Evolutionary conservation across 2,329 filamentous ascomycete species (phyloP).

Genomic region (Hymenotorrendiella dingleyae): DNA sequence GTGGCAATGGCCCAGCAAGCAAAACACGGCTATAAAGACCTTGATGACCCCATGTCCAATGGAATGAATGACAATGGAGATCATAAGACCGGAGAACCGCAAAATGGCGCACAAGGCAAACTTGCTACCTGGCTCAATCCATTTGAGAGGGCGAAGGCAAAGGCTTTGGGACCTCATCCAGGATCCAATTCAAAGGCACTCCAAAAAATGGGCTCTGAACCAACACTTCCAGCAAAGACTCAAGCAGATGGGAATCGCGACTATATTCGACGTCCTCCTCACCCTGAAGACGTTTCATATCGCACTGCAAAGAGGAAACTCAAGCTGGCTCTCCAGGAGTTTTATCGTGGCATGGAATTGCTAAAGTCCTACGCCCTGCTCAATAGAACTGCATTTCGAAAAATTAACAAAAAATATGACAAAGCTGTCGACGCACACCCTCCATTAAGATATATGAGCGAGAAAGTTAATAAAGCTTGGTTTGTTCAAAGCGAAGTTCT

Average conservation of each 20-base stretch:
- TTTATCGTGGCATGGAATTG: conserved; percentile 84
- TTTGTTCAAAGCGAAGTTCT: conserved; percentile 87
- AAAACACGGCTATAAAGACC: conserved; percentile 19
- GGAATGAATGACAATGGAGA: conserved; percentile 13
- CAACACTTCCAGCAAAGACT: conserved; percentile 37
- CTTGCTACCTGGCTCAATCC: conserved; percentile 44
- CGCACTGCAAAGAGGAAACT: conserved; percentile 84
- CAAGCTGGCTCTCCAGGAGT: conserved; percentile 86
- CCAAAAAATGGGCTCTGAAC: conserved; percentile 40
- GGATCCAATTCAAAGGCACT: conserved; percentile 57
- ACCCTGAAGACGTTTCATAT: conserved; percentile 66
- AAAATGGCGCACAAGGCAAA: conserved; percentile 12
- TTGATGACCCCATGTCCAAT: conserved; percentile 12
- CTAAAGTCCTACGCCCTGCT: conserved; percentile 86
- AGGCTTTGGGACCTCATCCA: conserved; percentile 41
- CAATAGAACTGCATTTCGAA: conserved; percentile 89
- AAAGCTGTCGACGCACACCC: conserved; percentile 78
- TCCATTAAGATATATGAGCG: conserved; percentile 75
- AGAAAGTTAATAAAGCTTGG: conserved; percentile 84
- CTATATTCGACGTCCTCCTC: conserved; percentile 41
- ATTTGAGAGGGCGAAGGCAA: conserved; percentile 40
- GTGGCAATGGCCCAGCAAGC: conserved; percentile 34
- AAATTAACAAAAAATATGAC: conserved; percentile 99
- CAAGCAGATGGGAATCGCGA: conserved; percentile 36
- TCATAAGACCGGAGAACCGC: conserved; percentile 14